These are phyloP conservation scores for Phytophthora pinifolia DNA, from an alignment of 352 stramenopile species.

Conservation along the genomic window DNA sequence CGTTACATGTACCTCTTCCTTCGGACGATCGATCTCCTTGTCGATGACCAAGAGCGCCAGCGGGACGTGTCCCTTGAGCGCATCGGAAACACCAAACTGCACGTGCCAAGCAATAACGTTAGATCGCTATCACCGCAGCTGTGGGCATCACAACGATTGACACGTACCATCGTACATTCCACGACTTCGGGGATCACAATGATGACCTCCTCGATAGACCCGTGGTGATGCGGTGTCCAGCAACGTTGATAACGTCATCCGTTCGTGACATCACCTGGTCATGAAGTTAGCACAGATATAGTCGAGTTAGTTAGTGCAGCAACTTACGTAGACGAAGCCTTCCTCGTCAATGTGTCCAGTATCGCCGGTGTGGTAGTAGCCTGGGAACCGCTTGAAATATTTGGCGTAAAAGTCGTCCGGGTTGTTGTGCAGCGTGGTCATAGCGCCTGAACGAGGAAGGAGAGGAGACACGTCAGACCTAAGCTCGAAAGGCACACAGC, in stretches of 20 bases:
- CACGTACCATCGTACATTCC: conserved; percentile 81
- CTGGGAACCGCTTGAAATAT: conserved; percentile 84
- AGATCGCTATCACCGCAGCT: conserved; percentile 1
- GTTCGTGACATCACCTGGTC: conserved; percentile 86
- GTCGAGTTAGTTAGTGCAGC: background rate
- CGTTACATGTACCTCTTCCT: conserved; percentile 44
- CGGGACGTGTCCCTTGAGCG: conserved; percentile 47
- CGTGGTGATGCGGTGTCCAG: conserved; percentile 86
- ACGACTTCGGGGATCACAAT: conserved; percentile 80
- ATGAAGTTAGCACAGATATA: conserved; percentile 3
- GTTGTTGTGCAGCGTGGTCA: conserved; percentile 88
- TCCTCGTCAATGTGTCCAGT: conserved; percentile 88
- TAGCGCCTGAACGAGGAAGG: conserved; percentile 32
- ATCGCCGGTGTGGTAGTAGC: conserved; percentile 91
- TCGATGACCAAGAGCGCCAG: conserved; percentile 50
- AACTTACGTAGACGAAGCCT: conserved; percentile 84
- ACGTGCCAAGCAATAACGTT: conserved; percentile 9
- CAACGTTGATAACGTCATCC: conserved; percentile 92
- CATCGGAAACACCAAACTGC: conserved; percentile 47
- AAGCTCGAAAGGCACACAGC: background rate
- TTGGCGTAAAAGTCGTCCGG: conserved; percentile 75
- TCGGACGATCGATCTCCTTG: conserved; percentile 35
- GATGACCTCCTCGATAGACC: conserved; percentile 91
- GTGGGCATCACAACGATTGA: background rate
- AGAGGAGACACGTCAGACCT: background rate